Evolutionary conservation across 306 rosid species (phyloP), one percentile per base, ranked within the genome.

Genomic region (Prinsepia uniflora): DNA sequence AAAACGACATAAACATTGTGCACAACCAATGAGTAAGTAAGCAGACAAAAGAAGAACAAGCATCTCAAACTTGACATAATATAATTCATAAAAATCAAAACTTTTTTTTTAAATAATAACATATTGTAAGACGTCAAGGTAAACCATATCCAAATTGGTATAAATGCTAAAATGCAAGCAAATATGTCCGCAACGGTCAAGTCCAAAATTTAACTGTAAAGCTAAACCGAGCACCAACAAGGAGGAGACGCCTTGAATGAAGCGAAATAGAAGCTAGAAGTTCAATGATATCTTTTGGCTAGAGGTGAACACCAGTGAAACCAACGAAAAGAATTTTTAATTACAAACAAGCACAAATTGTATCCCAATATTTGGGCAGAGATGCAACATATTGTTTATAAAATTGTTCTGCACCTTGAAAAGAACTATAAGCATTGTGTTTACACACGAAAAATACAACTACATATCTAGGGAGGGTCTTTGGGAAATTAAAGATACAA

Each of bases 271-370:
- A 56, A 94, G 96, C 88, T 91, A 97, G 86, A 90, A 94, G 81
- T 94, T 87, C 47, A 89, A 97, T 0, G 97, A 87, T 74, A 87
- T 75, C 83, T 90, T 94, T 90, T 94, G 95, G 87, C 97, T 94
- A 76, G 90, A 90, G 67, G 97, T 85, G 84, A 94, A 89, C 62
- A 94, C 92, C 98, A 90, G 75, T 54, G 20, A 81, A 77, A 71
- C 63, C 65, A 75, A 73, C 58, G 41, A 56, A 72, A 17, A 53
- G 34, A 82, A 15, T 6, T 19, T 57, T 61, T 78, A 78, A 78
- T 67, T 55, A 48, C 56, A 20, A 61, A 71, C 52, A 36, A 45
- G 76, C 12, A 73, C 20, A 20, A 6, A 4, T 41, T 18, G 15
- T 5, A 58, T 48, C 49, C 47, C 30, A 65, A 57, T 68, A 50